Percentiles rank a stretch among this genome's conserved stretches.
phyloP scores from a whole-genome alignment of 768 basidiomycete species.

The Royoungia palumana region DNA sequence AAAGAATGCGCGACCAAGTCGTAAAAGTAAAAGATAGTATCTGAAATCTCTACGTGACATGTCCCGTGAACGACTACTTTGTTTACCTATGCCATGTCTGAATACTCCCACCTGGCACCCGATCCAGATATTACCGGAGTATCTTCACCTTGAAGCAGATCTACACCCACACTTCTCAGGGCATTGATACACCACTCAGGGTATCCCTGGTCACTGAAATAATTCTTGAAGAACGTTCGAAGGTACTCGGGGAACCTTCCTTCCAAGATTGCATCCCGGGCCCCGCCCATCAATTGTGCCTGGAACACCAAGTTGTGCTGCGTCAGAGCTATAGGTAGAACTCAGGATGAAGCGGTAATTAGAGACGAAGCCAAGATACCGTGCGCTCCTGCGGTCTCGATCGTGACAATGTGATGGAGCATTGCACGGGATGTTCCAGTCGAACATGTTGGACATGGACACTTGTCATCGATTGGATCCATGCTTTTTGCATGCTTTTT shows the following conservation, averaged over 20 bases:
- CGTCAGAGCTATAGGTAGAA: conserved; percentile 56
- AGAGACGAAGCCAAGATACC: conserved; percentile 41
- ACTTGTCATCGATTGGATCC: conserved; percentile 65
- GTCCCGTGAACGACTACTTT: background rate
- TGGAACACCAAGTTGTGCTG: conserved; percentile 84
- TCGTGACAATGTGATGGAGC: conserved; percentile 70
- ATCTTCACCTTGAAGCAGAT: conserved; percentile 59
- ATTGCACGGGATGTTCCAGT: conserved; percentile 66
- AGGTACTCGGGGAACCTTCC: conserved; percentile 80
- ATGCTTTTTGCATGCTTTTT: conserved; percentile 70
- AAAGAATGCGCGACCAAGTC: conserved; percentile 77
- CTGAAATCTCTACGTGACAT: conserved; percentile 6
- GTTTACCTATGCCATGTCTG: conserved; percentile 34
- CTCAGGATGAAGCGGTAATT: conserved; percentile 19
- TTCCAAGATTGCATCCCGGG: conserved; percentile 74
- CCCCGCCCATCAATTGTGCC: conserved; percentile 83
- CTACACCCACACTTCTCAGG: conserved; percentile 76
- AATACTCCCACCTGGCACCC: conserved; percentile 82
- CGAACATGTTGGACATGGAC: conserved; percentile 85
- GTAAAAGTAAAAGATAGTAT: conserved; percentile 29
- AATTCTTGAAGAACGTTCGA: conserved; percentile 67
- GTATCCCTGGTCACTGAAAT: conserved; percentile 76
- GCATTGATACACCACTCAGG: conserved; percentile 90
- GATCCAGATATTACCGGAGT: conserved; percentile 54
- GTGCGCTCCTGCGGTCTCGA: conserved; percentile 85